These are phyloP conservation scores for Penicillium concentricum DNA, from an alignment of 2,329 filamentous ascomycete species.

Conservation along the genomic window DNA sequence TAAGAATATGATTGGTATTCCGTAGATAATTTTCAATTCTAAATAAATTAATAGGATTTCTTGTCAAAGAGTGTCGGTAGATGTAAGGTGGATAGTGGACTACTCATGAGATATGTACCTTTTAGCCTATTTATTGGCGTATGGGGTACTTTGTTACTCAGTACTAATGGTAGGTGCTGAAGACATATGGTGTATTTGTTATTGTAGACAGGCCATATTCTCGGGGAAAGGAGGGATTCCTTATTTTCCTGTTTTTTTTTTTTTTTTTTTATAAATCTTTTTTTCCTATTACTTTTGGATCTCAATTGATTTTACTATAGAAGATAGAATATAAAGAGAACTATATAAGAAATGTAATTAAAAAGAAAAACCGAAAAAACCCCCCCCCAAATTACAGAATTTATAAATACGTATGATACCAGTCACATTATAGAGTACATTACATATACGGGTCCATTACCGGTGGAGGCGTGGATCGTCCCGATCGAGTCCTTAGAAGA, in stretches of 20 bases:
- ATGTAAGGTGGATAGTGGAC: conserved; percentile 15
- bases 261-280: not conserved
- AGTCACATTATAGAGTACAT: conserved; percentile 4
- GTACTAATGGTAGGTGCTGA: conserved; percentile 1
- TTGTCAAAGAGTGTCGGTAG: conserved; percentile 10
- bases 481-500: conserved; percentile 28
- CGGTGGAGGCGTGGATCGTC: conserved; percentile 25
- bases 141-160: not conserved
- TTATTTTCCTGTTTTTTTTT: not conserved
- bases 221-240: not conserved
- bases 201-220: not conserved
- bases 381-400: not conserved
- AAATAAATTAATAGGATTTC: conserved; percentile 11
- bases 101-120: conserved; percentile 2
- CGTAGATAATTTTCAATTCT: conserved; percentile 5
- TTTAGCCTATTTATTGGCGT: not conserved
- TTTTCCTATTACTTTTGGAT: not conserved
- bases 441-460: conserved; percentile 14
- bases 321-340: not conserved
- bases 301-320: not conserved
- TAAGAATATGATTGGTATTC: conserved; percentile 17
- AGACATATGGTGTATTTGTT: not conserved
- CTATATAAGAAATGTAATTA: not conserved
- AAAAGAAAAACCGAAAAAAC: not conserved
- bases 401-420: not conserved